Percentiles rank a stretch among this genome's conserved stretches.
Conservation (phyloP, 164 flowering plant species). For the Magnolia kwangsiensis region DNA sequence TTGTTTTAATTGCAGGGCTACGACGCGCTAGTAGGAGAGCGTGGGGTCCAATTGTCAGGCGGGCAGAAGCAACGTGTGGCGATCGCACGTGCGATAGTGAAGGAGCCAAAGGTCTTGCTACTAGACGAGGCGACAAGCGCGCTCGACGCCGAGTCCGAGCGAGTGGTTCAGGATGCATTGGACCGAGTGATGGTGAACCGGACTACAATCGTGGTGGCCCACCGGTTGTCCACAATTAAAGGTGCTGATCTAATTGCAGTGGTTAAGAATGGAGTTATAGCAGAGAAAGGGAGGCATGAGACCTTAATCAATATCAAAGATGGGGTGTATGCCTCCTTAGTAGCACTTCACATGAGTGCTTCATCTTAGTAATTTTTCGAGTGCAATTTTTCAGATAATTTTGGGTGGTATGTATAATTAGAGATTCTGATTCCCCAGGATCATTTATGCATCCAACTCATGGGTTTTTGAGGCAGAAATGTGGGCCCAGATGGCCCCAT, state of each 20-base stretch:
- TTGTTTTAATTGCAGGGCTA: slow-evolving; percentile 47
- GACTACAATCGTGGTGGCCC: slow-evolving; percentile 80
- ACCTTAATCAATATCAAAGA: slow-evolving; percentile 40
- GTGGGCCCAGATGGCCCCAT: too few relatives aligned
- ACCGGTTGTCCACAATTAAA: slow-evolving; percentile 66
- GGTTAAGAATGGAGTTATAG: slow-evolving; percentile 64
- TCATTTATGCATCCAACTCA: too few relatives aligned
- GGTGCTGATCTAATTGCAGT: slow-evolving; percentile 65
- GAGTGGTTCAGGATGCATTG: slow-evolving; percentile 74
- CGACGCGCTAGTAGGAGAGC: slow-evolving; percentile 70
- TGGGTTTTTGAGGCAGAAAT: too few relatives aligned
- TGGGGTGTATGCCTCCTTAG: slow-evolving; percentile 68
- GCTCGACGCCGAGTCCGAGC: slow-evolving; percentile 68
- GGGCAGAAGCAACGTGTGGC: slow-evolving; percentile 87
- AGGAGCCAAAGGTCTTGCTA: slow-evolving; percentile 59
- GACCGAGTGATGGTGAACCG: slow-evolving; percentile 64
- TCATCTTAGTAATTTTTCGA: slow-evolving; percentile 7
- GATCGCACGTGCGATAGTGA: slow-evolving; percentile 74
- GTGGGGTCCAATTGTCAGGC: slow-evolving; percentile 78
- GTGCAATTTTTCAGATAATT: too few relatives aligned
- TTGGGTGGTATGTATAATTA: too few relatives aligned
- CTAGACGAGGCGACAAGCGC: slow-evolving; percentile 84
- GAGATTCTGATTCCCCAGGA: too few relatives aligned
- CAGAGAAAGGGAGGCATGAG: slow-evolving; percentile 72
- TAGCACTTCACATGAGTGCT: slow-evolving; percentile 47